Conservation (phyloP, 2,329 filamentous ascomycete genomes). For the Claviceps maximensis region DNA sequence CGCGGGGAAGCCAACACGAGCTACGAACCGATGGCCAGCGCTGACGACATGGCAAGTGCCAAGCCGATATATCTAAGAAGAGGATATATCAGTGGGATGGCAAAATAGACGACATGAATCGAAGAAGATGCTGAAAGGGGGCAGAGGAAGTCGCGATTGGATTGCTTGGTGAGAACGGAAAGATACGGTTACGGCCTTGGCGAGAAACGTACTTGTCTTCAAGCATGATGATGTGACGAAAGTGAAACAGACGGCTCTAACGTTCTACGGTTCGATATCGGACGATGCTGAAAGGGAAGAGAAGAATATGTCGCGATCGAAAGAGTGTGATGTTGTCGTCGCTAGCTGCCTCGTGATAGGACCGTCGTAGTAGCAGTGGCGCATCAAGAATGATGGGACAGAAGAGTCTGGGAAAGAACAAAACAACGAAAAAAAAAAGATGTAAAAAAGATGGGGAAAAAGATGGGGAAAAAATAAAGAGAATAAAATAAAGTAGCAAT, state of each 20-base stretch:
- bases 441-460: neutral
- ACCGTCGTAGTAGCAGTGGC: neutral
- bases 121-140: neutral
- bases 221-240: conserved; percentile 16
- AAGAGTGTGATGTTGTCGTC: neutral
- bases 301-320: neutral
- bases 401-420: neutral
- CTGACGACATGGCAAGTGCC: conserved; percentile 60
- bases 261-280: neutral
- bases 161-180: neutral
- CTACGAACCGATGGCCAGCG: conserved; percentile 58
- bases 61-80: conserved; percentile 60
- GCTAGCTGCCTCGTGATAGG: neutral
- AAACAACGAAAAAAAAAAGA: neutral
- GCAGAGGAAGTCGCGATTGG: neutral
- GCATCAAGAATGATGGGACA: neutral
- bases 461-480: neutral
- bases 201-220: conserved; percentile 24
- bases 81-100: neutral
- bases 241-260: neutral
- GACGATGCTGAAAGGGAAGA: neutral
- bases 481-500: neutral
- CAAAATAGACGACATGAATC: no score
- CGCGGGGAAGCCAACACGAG: neutral
- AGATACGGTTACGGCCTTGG: no score